phyloP scores from a whole-genome alignment of 2,329 filamentous ascomycete genomes.

The Alternaria triticina region DNA sequence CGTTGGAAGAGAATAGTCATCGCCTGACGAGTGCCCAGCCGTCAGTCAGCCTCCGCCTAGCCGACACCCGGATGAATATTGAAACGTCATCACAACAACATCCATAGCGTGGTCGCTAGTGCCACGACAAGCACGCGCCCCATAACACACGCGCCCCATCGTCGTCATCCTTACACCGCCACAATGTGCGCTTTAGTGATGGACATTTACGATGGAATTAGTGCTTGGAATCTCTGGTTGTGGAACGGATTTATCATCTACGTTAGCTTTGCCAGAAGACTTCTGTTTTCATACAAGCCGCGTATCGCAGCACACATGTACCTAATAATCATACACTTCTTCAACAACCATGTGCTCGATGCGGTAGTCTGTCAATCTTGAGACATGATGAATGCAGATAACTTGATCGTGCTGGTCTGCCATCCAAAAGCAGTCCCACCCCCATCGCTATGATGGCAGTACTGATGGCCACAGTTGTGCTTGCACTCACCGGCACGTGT shows the following conservation, averaged over 20 bases:
- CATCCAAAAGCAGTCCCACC: background rate
- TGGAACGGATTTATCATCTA: background rate
- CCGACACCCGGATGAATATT: background rate
- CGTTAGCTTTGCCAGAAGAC: background rate
- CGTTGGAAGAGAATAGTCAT: slow-evolving; percentile 35
- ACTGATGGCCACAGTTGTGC: background rate
- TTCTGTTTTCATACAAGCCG: background rate
- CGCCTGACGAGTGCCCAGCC: background rate
- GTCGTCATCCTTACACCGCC: background rate
- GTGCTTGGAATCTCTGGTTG: background rate
- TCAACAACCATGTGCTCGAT: background rate
- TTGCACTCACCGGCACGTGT: background rate
- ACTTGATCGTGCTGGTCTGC: background rate
- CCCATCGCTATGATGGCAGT: background rate
- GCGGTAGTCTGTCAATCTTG: background rate
- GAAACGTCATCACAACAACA: slow-evolving; percentile 8
- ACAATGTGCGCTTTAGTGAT: background rate
- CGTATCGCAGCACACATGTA: background rate
- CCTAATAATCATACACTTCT: background rate
- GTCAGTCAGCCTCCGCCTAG: background rate
- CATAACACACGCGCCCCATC: background rate
- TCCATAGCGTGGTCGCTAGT: background rate
- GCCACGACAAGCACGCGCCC: background rate
- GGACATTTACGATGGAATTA: background rate
- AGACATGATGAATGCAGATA: background rate